Evolutionary conservation across 1,284 basidiomycete genomes (phyloP), one percentile per base, ranked within the genome.

Genomic region (Hymenochaete sp.): DNA sequence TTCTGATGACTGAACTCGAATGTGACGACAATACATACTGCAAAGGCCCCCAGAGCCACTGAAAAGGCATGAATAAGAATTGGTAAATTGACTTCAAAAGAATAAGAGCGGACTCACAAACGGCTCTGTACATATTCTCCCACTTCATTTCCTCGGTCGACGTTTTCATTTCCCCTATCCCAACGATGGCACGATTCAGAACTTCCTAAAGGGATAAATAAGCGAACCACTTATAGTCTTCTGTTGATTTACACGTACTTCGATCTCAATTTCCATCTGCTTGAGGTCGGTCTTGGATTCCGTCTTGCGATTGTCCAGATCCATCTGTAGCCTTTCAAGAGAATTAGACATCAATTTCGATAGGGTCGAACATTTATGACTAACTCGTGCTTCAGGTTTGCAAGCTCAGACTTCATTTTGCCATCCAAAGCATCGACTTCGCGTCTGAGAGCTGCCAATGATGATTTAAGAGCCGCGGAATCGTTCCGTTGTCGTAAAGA

Each of bases 381-480:
- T 53, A 56, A 91, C 86, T 98, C 93, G 59, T 97, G 93, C 64
- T 92, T 93, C 57, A 99, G 68, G 28, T 77, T 83, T 19, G 75
- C 79, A 33, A 98, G 68, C 57, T 96, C 91, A 62, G 97, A 92
- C 64, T 95, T 95, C 79, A 98, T 87, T 64, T 88, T 93, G 44
- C 88, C 82, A 56, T 86, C 80, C 25, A 98, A 65, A 3, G 74
- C 69, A 59, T 99, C 95, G 9, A 95, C 82, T 45, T 98, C 96
- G 51, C 92, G 72, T 52, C 93, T 77, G 13, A 97, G 72, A 1
- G 84, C 77, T 10, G 79, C 70, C 1, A 84, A 82, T 42, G 87
- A 72, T 2, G 88, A 74, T 18, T 82, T 75, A 52, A 98, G 74
- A 3, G 85, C 73, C 13, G 91, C 78, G 13, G 79, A 83, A 58